A percentile compares a stretch with the other conserved stretches of the same genome.
Evolutionary conservation across 148 eudicot species (phyloP).

Genomic region (Fallopia convolvulus): DNA sequence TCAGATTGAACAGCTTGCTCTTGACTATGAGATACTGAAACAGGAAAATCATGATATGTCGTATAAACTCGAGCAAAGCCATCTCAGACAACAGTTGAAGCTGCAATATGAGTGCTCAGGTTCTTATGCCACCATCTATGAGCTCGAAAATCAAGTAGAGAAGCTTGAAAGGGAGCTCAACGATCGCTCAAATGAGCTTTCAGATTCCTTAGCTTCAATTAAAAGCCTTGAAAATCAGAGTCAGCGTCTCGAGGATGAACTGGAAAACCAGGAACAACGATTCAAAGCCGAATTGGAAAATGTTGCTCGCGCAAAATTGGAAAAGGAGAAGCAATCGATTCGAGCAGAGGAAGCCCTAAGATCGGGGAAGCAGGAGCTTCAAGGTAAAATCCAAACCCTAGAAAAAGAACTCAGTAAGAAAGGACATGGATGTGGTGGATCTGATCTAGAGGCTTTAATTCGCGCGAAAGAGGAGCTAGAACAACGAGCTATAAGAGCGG

Average conservation of each 20-base stretch:
- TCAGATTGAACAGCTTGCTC: slow-evolving; percentile 95
- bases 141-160: slow-evolving; percentile 23
- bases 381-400: slow-evolving; percentile 43
- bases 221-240: slow-evolving; percentile 26
- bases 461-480: slow-evolving; percentile 71
- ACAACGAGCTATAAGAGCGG: slow-evolving; percentile 78
- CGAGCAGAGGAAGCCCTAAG: slow-evolving; percentile 42
- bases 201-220: slow-evolving; percentile 21
- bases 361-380: slow-evolving; percentile 48
- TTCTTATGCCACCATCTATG: slow-evolving; percentile 30
- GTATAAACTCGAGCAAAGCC: slow-evolving; percentile 63
- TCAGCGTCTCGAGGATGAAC: slow-evolving; percentile 16
- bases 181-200: slow-evolving; percentile 23
- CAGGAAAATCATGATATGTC: slow-evolving; percentile 83
- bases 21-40: slow-evolving; percentile 89
- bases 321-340: slow-evolving; percentile 18
- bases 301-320: slow-evolving; percentile 12
- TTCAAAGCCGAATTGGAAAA: slow-evolving; percentile 17
- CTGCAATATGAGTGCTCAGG: slow-evolving; percentile 75
- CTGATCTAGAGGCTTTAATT: slow-evolving; percentile 63
- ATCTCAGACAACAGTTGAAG: slow-evolving; percentile 78
- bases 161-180: slow-evolving; percentile 28
- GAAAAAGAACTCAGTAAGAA: slow-evolving; percentile 71
- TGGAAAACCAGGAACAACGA: slow-evolving; percentile 21
- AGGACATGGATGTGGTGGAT: slow-evolving; percentile 46